Percentiles rank a stretch among this genome's conserved stretches.
phyloP scores from a whole-genome alignment of 495 filamentous ascomycete genomes.

The Penicillium alfredii region DNA sequence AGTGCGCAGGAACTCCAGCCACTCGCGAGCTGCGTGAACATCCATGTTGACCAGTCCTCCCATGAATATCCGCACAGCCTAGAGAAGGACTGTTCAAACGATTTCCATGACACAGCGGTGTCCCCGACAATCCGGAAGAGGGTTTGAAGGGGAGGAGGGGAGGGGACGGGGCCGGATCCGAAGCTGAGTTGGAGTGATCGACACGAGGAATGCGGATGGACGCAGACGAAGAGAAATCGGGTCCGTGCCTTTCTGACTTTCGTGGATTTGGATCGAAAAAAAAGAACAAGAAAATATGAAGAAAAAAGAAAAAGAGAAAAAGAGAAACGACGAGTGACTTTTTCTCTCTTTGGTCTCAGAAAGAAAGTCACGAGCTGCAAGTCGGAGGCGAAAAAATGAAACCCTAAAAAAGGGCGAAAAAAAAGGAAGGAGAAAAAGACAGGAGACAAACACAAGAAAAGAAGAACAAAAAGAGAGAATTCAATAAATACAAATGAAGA shows the following conservation, averaged over 20 bases:
- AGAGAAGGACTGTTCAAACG: constrained; percentile 18
- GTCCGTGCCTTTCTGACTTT: too few species aligned
- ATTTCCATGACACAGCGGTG: constrained; percentile 39
- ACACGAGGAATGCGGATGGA: constrained; percentile 22
- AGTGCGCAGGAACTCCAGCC: constrained; percentile 50
- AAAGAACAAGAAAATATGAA: constrained; percentile 2
- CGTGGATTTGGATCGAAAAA: not conserved
- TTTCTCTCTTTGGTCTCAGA: too few species aligned
- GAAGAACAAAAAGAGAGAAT: constrained; percentile 9
- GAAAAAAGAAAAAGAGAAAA: constrained; percentile 1
- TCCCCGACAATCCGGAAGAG: constrained; percentile 8
- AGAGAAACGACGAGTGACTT: constrained; percentile 6
- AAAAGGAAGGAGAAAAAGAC: not conserved
- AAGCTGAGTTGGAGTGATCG: constrained; percentile 23
- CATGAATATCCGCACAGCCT: constrained; percentile 16
- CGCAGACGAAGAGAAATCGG: too few species aligned
- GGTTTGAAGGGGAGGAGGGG: constrained; percentile 9
- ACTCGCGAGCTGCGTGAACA: constrained; percentile 35
- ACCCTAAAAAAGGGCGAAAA: not conserved
- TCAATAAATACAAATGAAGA: not conserved
- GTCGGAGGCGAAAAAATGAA: too few species aligned
- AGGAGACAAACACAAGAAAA: constrained; percentile 1
- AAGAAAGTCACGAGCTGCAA: too few species aligned
- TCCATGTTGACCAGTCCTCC: constrained; percentile 29
- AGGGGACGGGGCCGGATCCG: constrained; percentile 4